These are phyloP conservation scores for Lathyrus tuberosus DNA, from an alignment of 306 rosid species.

Conservation along the genomic window DNA sequence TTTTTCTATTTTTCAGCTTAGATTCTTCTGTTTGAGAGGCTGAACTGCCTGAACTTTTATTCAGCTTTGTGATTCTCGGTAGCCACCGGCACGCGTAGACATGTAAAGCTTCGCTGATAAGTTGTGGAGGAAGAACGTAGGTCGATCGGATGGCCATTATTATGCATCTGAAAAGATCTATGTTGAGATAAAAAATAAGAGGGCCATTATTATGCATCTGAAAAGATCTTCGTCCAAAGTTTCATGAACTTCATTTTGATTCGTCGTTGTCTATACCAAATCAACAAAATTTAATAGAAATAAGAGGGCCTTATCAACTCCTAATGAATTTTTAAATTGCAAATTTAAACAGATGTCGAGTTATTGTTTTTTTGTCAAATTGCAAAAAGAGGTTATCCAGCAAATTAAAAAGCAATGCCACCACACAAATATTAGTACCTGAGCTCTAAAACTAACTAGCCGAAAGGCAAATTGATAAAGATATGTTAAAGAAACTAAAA, in stretches of 20 bases:
- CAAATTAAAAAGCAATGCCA: conserved; percentile 31
- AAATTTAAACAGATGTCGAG: conserved; percentile 17
- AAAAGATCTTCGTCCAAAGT: too few species aligned
- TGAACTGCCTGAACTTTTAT: conserved; percentile 49
- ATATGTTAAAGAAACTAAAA: conserved; percentile 15
- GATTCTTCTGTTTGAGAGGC: conserved; percentile 58
- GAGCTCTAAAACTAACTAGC: conserved; percentile 22
- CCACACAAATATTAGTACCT: conserved; percentile 20
- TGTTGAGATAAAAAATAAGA: too few species aligned
- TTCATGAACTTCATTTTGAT: too few species aligned
- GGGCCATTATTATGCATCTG: too few species aligned
- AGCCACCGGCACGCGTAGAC: conserved; percentile 88
- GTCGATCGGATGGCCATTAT: conserved; percentile 75
- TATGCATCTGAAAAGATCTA: conserved; percentile 83
- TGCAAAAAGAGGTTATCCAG: conserved; percentile 32
- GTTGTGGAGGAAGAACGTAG: conserved; percentile 76
- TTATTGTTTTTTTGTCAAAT: conserved; percentile 21
- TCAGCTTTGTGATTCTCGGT: conserved; percentile 61
- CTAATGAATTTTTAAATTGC: conserved; percentile 22
- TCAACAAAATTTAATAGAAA: conserved; percentile 15
- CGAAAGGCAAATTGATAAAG: conserved; percentile 28
- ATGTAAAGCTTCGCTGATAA: conserved; percentile 93
- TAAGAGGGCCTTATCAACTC: conserved; percentile 28
- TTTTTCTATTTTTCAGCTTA: conserved; percentile 53
- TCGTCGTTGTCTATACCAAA: too few species aligned